Percentiles rank a stretch among this genome's conserved stretches.
Conservation (phyloP, 306 rosid species). For the Phaseolus lunatus region DNA sequence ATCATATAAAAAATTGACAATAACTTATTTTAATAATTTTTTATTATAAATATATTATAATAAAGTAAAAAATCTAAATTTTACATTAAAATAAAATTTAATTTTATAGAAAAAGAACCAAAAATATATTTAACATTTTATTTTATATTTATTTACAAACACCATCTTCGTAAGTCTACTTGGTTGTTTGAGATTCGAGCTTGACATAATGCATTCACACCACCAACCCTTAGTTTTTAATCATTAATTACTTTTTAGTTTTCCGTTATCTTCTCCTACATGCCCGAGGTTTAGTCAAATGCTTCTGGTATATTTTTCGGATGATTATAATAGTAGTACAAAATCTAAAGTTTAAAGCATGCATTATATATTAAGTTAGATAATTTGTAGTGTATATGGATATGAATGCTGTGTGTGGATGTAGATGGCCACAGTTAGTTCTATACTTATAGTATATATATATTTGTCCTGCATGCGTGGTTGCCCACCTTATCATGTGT, state of each 20-base stretch:
- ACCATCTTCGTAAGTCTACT: conserved; percentile 40
- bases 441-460: conserved; percentile 15
- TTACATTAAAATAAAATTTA: too few relatives aligned
- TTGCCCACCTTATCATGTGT: conserved; percentile 37
- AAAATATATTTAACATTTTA: too few relatives aligned
- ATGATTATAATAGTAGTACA: too few relatives aligned
- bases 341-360: too few relatives aligned
- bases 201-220: conserved; percentile 57
- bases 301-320: too few relatives aligned
- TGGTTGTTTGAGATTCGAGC: conserved; percentile 78
- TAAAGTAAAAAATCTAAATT: too few relatives aligned
- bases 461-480: conserved; percentile 43
- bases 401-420: conserved; percentile 32
- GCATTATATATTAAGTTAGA: not conserved
- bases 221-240: conserved; percentile 24
- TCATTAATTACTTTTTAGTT: conserved; percentile 25
- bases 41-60: too few relatives aligned
- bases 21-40: too few relatives aligned
- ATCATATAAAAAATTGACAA: too few relatives aligned
- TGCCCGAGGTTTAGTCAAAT: conserved; percentile 39
- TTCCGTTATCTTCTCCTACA: conserved; percentile 36
- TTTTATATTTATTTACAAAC: too few relatives aligned
- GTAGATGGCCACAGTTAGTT: conserved; percentile 11
- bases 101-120: too few relatives aligned
- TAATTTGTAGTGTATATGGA: conserved; percentile 36